phyloP scores from a whole-genome alignment of 2,329 filamentous ascomycete species.

The Chaetoscypha palmicola region DNA sequence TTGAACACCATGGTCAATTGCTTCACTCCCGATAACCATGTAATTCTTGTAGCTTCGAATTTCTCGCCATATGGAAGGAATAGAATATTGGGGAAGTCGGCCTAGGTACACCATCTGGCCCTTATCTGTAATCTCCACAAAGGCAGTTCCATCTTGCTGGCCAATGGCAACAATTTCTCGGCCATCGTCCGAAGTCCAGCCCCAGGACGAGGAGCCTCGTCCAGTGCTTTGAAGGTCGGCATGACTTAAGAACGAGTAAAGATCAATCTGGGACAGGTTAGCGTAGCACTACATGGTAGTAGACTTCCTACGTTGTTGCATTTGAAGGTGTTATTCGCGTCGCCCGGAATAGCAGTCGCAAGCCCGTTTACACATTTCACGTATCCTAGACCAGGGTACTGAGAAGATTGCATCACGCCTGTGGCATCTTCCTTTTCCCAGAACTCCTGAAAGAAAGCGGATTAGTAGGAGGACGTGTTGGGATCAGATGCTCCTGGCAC shows the following conservation, averaged over 20 bases:
- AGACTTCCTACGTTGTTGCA: conserved; percentile 35
- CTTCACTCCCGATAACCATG: conserved; percentile 36
- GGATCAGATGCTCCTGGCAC: background rate
- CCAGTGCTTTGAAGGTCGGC: conserved; percentile 25
- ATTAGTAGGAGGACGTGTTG: background rate
- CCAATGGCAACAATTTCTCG: conserved; percentile 38
- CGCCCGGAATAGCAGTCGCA: conserved; percentile 39
- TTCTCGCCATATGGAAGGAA: conserved; percentile 32
- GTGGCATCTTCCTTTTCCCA: conserved; percentile 31
- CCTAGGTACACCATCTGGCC: conserved; percentile 42
- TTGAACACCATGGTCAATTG: conserved; percentile 42
- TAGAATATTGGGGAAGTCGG: conserved; percentile 37
- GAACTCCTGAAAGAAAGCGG: conserved; percentile 1
- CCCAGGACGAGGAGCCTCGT: conserved; percentile 22
- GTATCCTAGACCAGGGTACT: conserved; percentile 35
- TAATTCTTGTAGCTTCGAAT: conserved; percentile 34
- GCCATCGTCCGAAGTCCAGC: conserved; percentile 42
- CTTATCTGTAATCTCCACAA: conserved; percentile 39
- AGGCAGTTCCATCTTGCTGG: conserved; percentile 28
- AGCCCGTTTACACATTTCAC: conserved; percentile 37
- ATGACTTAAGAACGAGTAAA: conserved; percentile 50
- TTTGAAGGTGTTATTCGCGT: conserved; percentile 41
- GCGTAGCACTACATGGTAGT: background rate
- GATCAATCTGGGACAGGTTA: conserved; percentile 36
- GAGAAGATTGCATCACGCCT: conserved; percentile 32